Percentiles rank a stretch among this genome's conserved stretches.
These are phyloP conservation scores for Saturnispora sanitii DNA, from an alignment of 805 yeast genomes.

Conservation along the genomic window DNA sequence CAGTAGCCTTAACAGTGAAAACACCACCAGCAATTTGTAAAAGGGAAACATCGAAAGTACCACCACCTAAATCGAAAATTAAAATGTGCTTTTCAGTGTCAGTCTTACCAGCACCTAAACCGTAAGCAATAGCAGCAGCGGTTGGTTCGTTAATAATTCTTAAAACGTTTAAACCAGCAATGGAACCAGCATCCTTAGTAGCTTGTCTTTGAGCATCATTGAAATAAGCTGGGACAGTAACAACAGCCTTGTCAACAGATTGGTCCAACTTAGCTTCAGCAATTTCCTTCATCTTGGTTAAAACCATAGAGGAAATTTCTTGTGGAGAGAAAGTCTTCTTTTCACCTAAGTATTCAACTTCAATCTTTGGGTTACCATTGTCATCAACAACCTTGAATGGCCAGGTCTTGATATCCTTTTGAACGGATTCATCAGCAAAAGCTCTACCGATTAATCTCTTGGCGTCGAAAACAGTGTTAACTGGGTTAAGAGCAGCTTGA, in stretches of 20 bases:
- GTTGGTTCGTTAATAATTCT: constrained; percentile 78
- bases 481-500: constrained; percentile 74
- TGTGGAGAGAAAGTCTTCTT: constrained; percentile 63
- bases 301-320: constrained; percentile 68
- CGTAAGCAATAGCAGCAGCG: constrained; percentile 98
- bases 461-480: constrained; percentile 73
- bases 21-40: constrained; percentile 92
- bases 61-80: constrained; percentile 97
- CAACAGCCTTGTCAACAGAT: constrained; percentile 64
- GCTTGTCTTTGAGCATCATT: constrained; percentile 77
- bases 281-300: constrained; percentile 74
- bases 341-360: constrained; percentile 63
- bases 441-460: constrained; percentile 76
- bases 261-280: constrained; percentile 71
- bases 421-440: constrained; percentile 66
- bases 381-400: constrained; percentile 64
- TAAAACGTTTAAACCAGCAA: constrained; percentile 68
- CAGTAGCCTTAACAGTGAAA: constrained; percentile 94
- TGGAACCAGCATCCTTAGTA: constrained; percentile 75
- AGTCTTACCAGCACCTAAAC: constrained; percentile 84
- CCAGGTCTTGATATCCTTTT: constrained; percentile 88
- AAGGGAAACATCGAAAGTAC: constrained; percentile 95
- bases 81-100: constrained; percentile 79
- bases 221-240: constrained; percentile 74
- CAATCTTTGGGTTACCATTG: constrained; percentile 57